Base-by-base conservation (phyloP, 2,329 filamentous ascomycete genomes). In the Leptographium radiaticola region DNA sequence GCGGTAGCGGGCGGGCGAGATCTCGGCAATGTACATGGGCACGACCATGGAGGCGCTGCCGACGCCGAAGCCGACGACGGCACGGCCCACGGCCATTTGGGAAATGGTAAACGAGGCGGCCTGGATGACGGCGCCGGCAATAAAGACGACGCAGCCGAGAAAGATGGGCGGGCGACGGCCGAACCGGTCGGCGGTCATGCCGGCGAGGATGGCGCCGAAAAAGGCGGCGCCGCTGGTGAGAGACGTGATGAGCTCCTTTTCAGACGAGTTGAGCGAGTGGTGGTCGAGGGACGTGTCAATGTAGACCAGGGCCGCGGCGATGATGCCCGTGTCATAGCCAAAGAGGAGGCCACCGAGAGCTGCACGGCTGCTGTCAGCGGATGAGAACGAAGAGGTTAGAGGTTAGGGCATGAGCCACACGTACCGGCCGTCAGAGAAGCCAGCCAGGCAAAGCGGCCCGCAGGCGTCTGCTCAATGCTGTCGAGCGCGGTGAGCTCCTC, bases 11-110 rank as follows among this genome's bases (percentile, higher is more conserved):
- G 80, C 75, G 0, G 84, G 84, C 0, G 80, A 78, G 6, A 77
- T 83, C 66, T 88, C 84, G n/a, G 78, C 78, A 61, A 86, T 82
- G 63, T 86, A 87, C 79, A 87, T 83, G n/a, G 82, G 81, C 0
- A 83, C 81, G 13, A 82, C 67, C 6, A 85, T 83, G n/a, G 84
- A 86, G 53, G 88, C 75, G 11, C 76, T 81, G 53, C 84, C 84
- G 44, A 88, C 81, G 15, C 83, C 83, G 1, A 86, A 69, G 51
- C 84, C 84, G 15, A 81, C 77, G 16, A 85, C 72, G 60, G 80
- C 77, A 53, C 84, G 72, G 15, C 84, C 84, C 46, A 83, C 70
- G 59, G 82, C 81, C 55, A 86, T 70, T 61, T 87, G 83, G 48
- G 78, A 84, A 87, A 10, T 68, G 68, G 2, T 59, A 61, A 0